These are phyloP conservation scores for Lippia alba DNA, from an alignment of 305 asterid genomes.

Conservation along the genomic window DNA sequence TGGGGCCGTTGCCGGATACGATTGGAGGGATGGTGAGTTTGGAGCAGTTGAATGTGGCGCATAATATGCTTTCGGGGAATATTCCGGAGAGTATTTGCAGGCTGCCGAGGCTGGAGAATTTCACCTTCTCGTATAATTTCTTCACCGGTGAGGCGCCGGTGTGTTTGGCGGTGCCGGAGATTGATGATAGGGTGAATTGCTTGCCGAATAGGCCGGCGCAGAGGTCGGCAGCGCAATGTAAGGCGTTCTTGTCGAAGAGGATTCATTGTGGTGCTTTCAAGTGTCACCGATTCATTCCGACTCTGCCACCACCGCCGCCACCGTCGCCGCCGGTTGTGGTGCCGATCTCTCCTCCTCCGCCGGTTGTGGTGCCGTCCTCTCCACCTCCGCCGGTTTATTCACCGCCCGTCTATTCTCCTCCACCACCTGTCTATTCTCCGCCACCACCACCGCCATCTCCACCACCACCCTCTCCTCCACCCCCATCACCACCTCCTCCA, in stretches of 20 bases:
- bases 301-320: slow-evolving; percentile 66
- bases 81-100: slow-evolving; percentile 63
- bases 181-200: slow-evolving; percentile 67
- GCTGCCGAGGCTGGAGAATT: slow-evolving; percentile 64
- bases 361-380: slow-evolving; percentile 26
- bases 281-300: slow-evolving; percentile 66
- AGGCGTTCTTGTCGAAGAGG: slow-evolving; percentile 51
- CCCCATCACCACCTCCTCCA: too few relatives aligned
- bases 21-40: slow-evolving; percentile 66
- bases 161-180: slow-evolving; percentile 60
- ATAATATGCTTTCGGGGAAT: slow-evolving; percentile 55
- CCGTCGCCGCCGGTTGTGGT: slow-evolving; percentile 51
- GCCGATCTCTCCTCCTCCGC: slow-evolving; percentile 42
- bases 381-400: slow-evolving; percentile 25
- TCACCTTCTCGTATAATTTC: slow-evolving; percentile 63
- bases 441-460: slow-evolving; percentile 29
- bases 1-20: slow-evolving; percentile 69
- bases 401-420: slow-evolving; percentile 29
- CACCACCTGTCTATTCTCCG: not conserved
- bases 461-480: too few relatives aligned
- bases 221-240: slow-evolving; percentile 55
- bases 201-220: slow-evolving; percentile 65
- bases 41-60: slow-evolving; percentile 80
- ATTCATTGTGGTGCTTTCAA: slow-evolving; percentile 67
- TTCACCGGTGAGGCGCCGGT: slow-evolving; percentile 72